These are phyloP conservation scores for Metschnikowia hibisci DNA, from an alignment of 805 yeast genomes.

Conservation along the genomic window DNA sequence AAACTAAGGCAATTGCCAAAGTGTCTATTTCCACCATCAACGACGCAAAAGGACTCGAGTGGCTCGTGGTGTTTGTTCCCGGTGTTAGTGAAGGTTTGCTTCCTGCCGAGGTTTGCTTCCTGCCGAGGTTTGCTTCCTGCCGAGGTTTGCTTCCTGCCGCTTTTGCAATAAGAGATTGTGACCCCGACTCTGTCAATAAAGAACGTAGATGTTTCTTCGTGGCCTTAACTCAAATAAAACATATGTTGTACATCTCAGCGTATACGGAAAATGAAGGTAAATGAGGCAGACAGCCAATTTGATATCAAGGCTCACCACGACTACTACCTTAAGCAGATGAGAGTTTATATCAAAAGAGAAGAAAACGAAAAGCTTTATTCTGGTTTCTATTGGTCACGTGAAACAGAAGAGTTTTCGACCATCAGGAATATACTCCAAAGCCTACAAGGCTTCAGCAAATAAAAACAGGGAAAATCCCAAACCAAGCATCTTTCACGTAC, in stretches of 20 bases:
- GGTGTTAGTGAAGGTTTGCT: constrained; percentile 64
- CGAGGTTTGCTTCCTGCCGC: constrained; percentile 61
- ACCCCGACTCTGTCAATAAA: constrained; percentile 48
- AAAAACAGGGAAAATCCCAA: no score
- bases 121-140: constrained; percentile 65
- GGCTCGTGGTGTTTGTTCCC: constrained; percentile 89
- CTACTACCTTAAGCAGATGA: constrained; percentile 6
- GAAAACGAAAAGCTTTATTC: not conserved
- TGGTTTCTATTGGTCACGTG: constrained; percentile 8
- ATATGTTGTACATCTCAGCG: constrained; percentile 45
- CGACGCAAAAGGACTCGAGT: constrained; percentile 89
- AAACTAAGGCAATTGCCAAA: constrained; percentile 19
- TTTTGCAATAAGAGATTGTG: constrained; percentile 36
- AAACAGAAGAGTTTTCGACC: not conserved
- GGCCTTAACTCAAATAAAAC: constrained; percentile 80
- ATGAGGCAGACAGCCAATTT: no score
- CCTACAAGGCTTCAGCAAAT: no score
- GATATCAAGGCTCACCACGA: constrained; percentile 3
- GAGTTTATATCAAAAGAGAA: constrained; percentile 7
- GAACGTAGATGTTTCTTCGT: constrained; percentile 86
- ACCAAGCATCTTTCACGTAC: no score
- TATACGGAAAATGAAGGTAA: no score
- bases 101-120: constrained; percentile 73
- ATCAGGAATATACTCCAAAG: no score
- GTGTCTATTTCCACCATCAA: constrained; percentile 74